Conservation (phyloP, 2,329 filamentous ascomycete species). For the Bipolaris victoriae region DNA sequence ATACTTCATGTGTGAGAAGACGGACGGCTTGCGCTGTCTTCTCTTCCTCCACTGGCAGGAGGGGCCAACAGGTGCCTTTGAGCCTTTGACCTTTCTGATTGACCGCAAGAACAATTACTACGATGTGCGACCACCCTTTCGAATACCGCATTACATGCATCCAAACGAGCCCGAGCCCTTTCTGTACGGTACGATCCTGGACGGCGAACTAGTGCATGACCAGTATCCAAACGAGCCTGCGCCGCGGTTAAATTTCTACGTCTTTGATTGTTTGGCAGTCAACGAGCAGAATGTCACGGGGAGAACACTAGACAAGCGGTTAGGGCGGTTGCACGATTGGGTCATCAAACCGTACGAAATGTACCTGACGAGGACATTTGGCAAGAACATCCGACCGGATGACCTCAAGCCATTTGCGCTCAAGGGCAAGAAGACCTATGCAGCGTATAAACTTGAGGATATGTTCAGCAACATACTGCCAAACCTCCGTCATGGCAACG, state of each 20-base stretch:
- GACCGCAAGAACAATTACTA: slow-evolving; percentile 99
- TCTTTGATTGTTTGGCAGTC: slow-evolving; percentile 90
- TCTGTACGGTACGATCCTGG: slow-evolving; percentile 81
- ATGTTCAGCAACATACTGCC: slow-evolving; percentile 91
- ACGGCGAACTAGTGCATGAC: slow-evolving; percentile 93
- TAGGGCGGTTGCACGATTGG: slow-evolving; percentile 82
- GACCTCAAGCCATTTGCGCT: slow-evolving; percentile 73
- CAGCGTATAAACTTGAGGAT: slow-evolving; percentile 74
- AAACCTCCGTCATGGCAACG: slow-evolving; percentile 86
- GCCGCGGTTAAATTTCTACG: slow-evolving; percentile 77
- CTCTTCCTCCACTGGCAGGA: slow-evolving; percentile 81
- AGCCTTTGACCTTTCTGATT: slow-evolving; percentile 80
- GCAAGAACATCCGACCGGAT: slow-evolving; percentile 59
- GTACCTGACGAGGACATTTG: slow-evolving; percentile 54
- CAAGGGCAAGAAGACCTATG: slow-evolving; percentile 87
- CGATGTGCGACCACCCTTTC: slow-evolving; percentile 74
- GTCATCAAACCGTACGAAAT: slow-evolving; percentile 74
- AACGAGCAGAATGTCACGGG: slow-evolving; percentile 78
- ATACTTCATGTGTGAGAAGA: slow-evolving; percentile 99
- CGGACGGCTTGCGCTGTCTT: slow-evolving; percentile 94
- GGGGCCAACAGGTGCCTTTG: slow-evolving; percentile 22
- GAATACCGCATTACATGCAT: slow-evolving; percentile 77
- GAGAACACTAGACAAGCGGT: slow-evolving; percentile 82
- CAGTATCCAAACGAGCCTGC: slow-evolving; percentile 67
- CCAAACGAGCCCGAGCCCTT: slow-evolving; percentile 63